Evolutionary conservation across 2,329 filamentous ascomycete genomes (phyloP), one percentile per base, ranked within the genome.

Genomic region (Alternaria postmessia): DNA sequence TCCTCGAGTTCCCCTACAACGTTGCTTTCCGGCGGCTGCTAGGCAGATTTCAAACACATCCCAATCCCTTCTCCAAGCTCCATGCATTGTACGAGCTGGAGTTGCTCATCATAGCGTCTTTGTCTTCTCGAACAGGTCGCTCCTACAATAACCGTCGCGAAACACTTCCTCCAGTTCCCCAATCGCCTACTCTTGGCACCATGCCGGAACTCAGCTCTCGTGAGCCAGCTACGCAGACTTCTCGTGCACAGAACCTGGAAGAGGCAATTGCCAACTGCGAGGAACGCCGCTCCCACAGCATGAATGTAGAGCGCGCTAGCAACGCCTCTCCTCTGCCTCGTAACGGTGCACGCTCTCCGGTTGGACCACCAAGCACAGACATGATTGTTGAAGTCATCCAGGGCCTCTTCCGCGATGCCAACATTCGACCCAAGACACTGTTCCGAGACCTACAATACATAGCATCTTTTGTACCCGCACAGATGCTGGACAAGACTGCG

Each of bases 11-110:
- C 69, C 91, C 92, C 0, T 97, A 94, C 74, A 88, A 88, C 52
- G 87, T 88, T 66, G 91, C 93, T 0, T 97, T 96, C 73, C 85
- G 88, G 66, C 88, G 90, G 12, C 83, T 98, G 1, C 83, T 98
- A 32, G 89, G 88, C 64, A 93, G 93, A 81, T 96, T 99, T 68
- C 93, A 92, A 42, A 91, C 94, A 4, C 92, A 96, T 66, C 91
- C 92, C 0, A 96, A 95, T 73, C 95, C 95, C 0, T 91, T 91
- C 67, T 86, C 88, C 22, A 99, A 99, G 78, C 85, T 99, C 12
- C 89, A 90, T 65, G 90, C 92, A 0, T 82, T 98, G 5, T 89
- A 90, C 62, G 93, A 97, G 75, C 84, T 99, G 5, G 89, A 96
- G 72, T 88, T 90, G 42, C 85, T 99, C 46, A 92, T 96, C 57